Base-by-base conservation (phyloP, 306 rosid genomes). In the Rosa persica region DNA sequence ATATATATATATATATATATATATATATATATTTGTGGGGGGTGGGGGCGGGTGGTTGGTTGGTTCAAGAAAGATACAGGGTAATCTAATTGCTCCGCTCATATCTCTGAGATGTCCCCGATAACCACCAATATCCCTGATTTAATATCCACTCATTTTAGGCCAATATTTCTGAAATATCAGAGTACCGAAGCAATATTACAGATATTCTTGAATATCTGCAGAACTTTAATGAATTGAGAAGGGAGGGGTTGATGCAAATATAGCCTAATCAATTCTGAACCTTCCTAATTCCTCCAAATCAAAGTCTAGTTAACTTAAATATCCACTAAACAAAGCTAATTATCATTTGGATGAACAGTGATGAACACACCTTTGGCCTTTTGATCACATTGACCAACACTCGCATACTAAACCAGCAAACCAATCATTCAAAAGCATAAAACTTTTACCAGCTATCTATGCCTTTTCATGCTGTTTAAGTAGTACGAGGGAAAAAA, bases 131-230 rank as follows among this genome's bases (percentile, higher is more conserved):
- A 13, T 12, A 62, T 62, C n/a, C 10, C 61, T 54, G 61, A 54
- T 46, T 54, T 54, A n/a, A 62, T 60, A 62, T 62, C 39, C n/a
- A 62, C 42, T 62, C n/a, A 62, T 30, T 62, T 61, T 61, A 39
- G 67, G 67, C 20, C 67, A 23, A 62, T 25, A 62, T 30, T 2
- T 62, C n/a, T 5, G 40, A 34, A 27, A 13, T 62, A 30, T 27
- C 40, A 13, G 42, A 27, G 42, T 15, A 25, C 17, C 39, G 4
- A 39, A 60, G 66, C 15, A 60, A 12, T 23, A 10, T 23, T 23
- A 11, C 38, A 60, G 30, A 8, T 22, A 8, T 58, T 6, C 15
- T 25, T 22, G 10, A 2, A 22, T 58, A 22, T 58, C 0, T 25
- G 67, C 67, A 61, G 8, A 27, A 27, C 5, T 61, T 52, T 5